Percentiles rank a stretch among this genome's conserved stretches.
phyloP scores from a whole-genome alignment of 306 rosid genomes.

The Prinsepia uniflora region DNA sequence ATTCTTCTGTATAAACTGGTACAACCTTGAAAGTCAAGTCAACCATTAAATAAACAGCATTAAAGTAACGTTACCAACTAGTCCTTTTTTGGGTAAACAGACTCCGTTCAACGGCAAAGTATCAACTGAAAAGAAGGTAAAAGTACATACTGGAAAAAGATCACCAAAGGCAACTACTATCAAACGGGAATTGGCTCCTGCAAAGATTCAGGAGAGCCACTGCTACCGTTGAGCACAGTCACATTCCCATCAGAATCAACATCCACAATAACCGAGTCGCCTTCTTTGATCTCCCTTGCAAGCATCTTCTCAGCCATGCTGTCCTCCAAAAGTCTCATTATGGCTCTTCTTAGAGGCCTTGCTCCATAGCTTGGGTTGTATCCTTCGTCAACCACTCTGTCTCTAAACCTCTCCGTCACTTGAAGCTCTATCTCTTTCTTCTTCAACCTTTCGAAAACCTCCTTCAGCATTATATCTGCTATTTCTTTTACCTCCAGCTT shows the following conservation, averaged over 20 bases:
- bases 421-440: constrained; percentile 74
- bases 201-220: constrained; percentile 55
- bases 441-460: constrained; percentile 85
- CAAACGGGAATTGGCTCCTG: constrained; percentile 58
- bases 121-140: constrained; percentile 12
- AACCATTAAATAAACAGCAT: constrained; percentile 24
- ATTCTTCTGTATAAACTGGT: constrained; percentile 13
- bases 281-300: constrained; percentile 87
- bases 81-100: constrained; percentile 7
- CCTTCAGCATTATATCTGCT: constrained; percentile 90
- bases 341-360: constrained; percentile 94
- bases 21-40: constrained; percentile 20
- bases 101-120: constrained; percentile 26
- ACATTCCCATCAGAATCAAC: constrained; percentile 89
- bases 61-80: constrained; percentile 28
- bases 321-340: constrained; percentile 94
- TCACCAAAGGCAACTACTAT: background rate
- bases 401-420: constrained; percentile 89
- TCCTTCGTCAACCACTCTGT: constrained; percentile 90
- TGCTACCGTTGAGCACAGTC: constrained; percentile 77
- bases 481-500: constrained; percentile 92
- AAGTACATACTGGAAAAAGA: constrained; percentile 24
- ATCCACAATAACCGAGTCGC: constrained; percentile 89
- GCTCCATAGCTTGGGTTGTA: constrained; percentile 97
- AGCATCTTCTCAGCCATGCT: constrained; percentile 99